Conservation (phyloP, 1,284 basidiomycete species). For the Ganoderma lucidum region DNA sequence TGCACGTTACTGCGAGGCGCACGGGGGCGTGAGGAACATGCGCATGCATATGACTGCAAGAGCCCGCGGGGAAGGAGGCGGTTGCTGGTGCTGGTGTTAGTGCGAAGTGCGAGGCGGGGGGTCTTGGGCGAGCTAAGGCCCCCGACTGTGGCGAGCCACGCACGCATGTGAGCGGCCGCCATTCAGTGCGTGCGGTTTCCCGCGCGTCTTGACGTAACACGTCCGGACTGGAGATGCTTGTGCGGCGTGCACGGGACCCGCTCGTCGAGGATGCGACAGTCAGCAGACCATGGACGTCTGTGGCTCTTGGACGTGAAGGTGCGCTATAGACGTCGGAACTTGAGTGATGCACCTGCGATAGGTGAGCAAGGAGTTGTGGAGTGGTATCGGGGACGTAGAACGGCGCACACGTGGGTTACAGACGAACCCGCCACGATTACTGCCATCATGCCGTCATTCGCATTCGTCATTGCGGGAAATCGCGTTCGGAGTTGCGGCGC, state of each 20-base stretch:
- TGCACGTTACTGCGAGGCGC: not conserved
- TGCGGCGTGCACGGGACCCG: constrained; percentile 24
- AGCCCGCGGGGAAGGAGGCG: constrained; percentile 18
- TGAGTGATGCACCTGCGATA: not conserved
- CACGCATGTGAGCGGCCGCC: constrained; percentile 19
- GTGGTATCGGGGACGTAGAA: not conserved
- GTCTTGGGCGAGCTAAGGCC: constrained; percentile 3
- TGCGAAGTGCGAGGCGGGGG: not conserved
- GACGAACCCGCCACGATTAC: constrained; percentile 2
- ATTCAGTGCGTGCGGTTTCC: constrained; percentile 22
- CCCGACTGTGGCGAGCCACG: not conserved
- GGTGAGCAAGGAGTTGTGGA: not conserved
- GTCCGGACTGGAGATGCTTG: constrained; percentile 19
- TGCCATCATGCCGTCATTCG: not conserved
- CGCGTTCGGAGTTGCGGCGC: not conserved
- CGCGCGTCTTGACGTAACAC: constrained; percentile 28
- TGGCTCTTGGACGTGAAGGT: constrained; percentile 3
- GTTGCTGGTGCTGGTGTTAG: constrained; percentile 12
- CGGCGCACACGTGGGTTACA: not conserved
- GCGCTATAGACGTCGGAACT: not conserved
- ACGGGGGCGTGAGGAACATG: not conserved
- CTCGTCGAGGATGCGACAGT: constrained; percentile 9
- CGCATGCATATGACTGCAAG: constrained; percentile 15
- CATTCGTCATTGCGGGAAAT: constrained; percentile 10
- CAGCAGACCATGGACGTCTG: constrained; percentile 18